Percentiles rank a stretch among this genome's conserved stretches.
phyloP scores from a whole-genome alignment of 2,329 filamentous ascomycete species.

The Exophiala spinifera region DNA sequence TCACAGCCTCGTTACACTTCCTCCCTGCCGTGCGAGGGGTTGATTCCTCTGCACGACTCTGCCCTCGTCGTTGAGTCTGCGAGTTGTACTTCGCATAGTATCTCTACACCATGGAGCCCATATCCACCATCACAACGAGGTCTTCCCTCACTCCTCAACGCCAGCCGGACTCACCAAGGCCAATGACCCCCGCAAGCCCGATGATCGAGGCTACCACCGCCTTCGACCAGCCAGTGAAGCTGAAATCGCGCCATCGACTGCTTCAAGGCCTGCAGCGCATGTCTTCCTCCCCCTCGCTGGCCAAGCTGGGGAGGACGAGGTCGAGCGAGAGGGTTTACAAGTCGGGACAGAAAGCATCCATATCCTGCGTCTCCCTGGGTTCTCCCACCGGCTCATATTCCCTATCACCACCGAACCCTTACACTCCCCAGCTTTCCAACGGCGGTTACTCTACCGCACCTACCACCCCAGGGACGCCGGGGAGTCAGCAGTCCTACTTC shows the following conservation, averaged over 20 bases:
- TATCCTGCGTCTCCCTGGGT: slow-evolving; percentile 63
- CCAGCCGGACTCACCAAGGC: slow-evolving; percentile 32
- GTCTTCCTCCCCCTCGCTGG: slow-evolving; percentile 72
- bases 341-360: slow-evolving; percentile 58
- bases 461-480: slow-evolving; percentile 50
- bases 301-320: slow-evolving; percentile 60
- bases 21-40: background rate
- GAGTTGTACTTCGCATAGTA: too few relatives aligned
- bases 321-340: slow-evolving; percentile 61
- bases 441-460: slow-evolving; percentile 56
- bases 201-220: slow-evolving; percentile 32
- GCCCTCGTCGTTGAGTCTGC: background rate
- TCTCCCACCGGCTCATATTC: slow-evolving; percentile 53
- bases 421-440: slow-evolving; percentile 52
- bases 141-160: slow-evolving; percentile 5
- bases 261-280: slow-evolving; percentile 75
- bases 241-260: slow-evolving; percentile 66
- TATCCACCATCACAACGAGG: slow-evolving; percentile 9
- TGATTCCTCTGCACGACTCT: background rate
- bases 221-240: slow-evolving; percentile 50
- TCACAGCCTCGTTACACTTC: too few relatives aligned
- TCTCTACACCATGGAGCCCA: slow-evolving; percentile 20
- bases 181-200: slow-evolving; percentile 36
- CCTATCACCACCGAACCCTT: slow-evolving; percentile 52
- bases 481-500: slow-evolving; percentile 45